Evolutionary conservation across 805 yeast genomes (phyloP), one percentile per base, ranked within the genome.

Genomic region (Geotrichum ghanense): DNA sequence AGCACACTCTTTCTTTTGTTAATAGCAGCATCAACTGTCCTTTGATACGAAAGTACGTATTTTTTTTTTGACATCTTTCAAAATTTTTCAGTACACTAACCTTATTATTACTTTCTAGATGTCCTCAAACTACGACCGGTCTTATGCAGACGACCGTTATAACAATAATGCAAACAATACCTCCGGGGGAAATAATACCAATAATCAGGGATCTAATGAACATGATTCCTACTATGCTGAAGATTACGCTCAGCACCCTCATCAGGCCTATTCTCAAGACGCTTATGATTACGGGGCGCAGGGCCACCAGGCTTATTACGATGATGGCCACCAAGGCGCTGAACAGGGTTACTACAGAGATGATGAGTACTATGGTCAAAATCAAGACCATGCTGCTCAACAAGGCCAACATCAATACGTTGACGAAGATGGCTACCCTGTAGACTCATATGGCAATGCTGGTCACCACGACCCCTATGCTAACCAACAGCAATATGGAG

Each of bases 381-480:
- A 63, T 51, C 68, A n/a, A n/a, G n/a, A n/a, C n/a, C n/a, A n/a
- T n/a, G n/a, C n/a, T n/a, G n/a, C n/a, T n/a, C n/a, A n/a, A n/a
- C n/a, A n/a, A n/a, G n/a, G n/a, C n/a, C 34, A 26, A 43, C 69
- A 64, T 41, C 64, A 66, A 48, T 64, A 68, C 49, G 59, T 53
- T 26, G 47, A 45, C 39, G 60, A 59, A 35, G 62, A 54, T 3
- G 61, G 57, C 25, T 63, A 60, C 45, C 56, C 60, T 43, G 70
- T 67, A 40, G 73, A 69, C 51, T 68, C 62, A 25, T 70, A 72
- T 53, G 72, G 65, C 49, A n/a, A n/a, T n/a, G 60, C 64, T 34
- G 65, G 65, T 42, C 64, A 65, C 41, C 68, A 64, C 42, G 73
- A 69, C 49, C 75, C 75, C 41, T 71, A 72, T 52, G 71, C 72